Percentiles rank a stretch among this genome's conserved stretches.
Evolutionary conservation across 1,139 yeast species (phyloP).

Genomic region (Debaryomycetaceae sp.): DNA sequence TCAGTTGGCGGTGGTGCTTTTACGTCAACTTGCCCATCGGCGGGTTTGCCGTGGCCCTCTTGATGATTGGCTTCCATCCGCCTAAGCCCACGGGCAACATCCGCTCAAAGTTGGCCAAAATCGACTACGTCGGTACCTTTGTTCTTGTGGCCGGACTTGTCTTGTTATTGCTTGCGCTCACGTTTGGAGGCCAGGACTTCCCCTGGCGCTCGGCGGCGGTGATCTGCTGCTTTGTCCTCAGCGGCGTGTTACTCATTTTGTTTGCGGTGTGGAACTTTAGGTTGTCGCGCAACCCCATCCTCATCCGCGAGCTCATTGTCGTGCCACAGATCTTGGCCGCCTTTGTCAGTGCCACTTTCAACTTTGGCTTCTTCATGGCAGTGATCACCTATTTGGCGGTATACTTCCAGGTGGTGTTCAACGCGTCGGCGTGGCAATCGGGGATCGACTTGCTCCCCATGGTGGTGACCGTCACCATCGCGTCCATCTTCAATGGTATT

Average conservation of each 20-base stretch:
- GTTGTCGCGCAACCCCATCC: constrained; percentile 41
- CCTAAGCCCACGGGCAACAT: constrained; percentile 43
- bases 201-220: constrained; percentile 51
- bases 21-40: constrained; percentile 69
- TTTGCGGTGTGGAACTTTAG: constrained; percentile 49
- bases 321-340: constrained; percentile 37
- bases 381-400: constrained; percentile 43
- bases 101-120: constrained; percentile 33
- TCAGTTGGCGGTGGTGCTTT: constrained; percentile 78
- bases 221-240: constrained; percentile 49
- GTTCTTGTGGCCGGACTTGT: constrained; percentile 27
- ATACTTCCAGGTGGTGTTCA: constrained; percentile 52
- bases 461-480: constrained; percentile 47
- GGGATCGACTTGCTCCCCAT: constrained; percentile 56
- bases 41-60: constrained; percentile 46
- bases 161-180: constrained; percentile 27
- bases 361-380: constrained; percentile 44
- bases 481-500: constrained; percentile 45
- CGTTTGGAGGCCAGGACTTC: constrained; percentile 32
- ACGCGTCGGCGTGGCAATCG: constrained; percentile 48
- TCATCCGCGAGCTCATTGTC: constrained; percentile 38
- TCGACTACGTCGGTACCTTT: constrained; percentile 32
- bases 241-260: constrained; percentile 38
- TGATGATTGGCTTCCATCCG: constrained; percentile 52
- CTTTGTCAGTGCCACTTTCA: constrained; percentile 30